Evolutionary conservation across 2,329 filamentous ascomycete genomes (phyloP).

Genomic region (Fusarium sterilihyphosum): DNA sequence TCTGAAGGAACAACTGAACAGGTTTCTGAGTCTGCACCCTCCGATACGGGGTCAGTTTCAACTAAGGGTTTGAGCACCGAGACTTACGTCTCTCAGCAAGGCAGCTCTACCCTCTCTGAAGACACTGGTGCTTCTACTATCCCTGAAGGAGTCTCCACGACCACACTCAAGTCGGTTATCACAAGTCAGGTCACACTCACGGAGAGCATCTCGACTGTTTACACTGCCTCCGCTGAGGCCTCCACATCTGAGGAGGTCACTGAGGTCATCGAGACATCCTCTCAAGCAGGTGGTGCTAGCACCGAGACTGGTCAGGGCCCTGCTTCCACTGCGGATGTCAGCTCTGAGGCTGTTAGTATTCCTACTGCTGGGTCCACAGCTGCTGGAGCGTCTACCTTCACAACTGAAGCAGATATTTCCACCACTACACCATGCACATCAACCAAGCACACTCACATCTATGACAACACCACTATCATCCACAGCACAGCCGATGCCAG

Average conservation of each 20-base stretch:
- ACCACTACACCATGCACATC: conserved; percentile 21
- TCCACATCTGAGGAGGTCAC: background rate
- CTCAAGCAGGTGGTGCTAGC: background rate
- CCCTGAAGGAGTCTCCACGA: background rate
- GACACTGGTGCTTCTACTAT: background rate
- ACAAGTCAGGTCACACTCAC: conserved; percentile 21
- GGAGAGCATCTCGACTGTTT: conserved; percentile 2
- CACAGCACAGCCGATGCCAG: conserved; percentile 10
- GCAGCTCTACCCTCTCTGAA: background rate
- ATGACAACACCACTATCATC: conserved; percentile 25
- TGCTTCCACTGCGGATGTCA: background rate
- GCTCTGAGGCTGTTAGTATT: background rate
- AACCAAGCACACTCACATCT: conserved; percentile 23
- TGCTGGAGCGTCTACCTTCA: background rate
- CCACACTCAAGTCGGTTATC: conserved; percentile 14
- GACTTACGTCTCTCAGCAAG: conserved; percentile 5
- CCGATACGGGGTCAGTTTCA: background rate
- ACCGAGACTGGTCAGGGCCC: conserved; percentile 10
- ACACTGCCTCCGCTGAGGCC: background rate
- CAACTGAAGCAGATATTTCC: background rate
- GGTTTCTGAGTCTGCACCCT: background rate
- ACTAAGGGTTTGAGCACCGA: background rate
- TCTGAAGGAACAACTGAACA: background rate
- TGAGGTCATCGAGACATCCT: background rate
- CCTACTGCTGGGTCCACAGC: background rate